Base-by-base conservation (phyloP, 768 basidiomycete species). In the Cystobasidium tubakii region DNA sequence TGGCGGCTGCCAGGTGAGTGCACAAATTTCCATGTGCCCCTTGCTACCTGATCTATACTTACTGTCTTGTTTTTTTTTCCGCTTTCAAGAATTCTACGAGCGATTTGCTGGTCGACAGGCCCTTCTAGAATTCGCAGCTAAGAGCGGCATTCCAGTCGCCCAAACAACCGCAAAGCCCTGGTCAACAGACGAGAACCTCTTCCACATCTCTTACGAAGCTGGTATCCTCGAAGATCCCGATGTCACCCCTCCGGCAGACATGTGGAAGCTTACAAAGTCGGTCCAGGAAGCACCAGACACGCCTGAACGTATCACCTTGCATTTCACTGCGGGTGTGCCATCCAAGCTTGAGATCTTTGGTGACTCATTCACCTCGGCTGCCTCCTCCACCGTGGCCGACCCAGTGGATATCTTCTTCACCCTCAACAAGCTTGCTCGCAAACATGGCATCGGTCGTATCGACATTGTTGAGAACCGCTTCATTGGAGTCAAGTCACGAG, bases 401-500 rank as follows among this genome's bases (percentile, higher is more conserved):
- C 83, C 88, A 25, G 96, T 99, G 66, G 93, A 96, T 10, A 89
- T 99, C 80, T 98, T 98, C 88, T 82, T 89, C 76, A 85, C 85
- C 3, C 87, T 99, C 79, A 99, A 99, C 84, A 84, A 89, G 0
- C 88, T 97, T 75, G 96, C 90, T 42, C 86, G 95, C 77, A 91
- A 90, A 81, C 95, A 99, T 82, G 96, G 94, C 77, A 86, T 99
- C 76, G 95, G 96, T 33, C 88, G 96, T 74, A 90, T 97, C 83
- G 96, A 99, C 82, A 98, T 99, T 79, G 96, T 99, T 80, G 95
- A 99, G 84, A 99, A 99, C 85, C 87, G 96, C 67, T 99, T 96
- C 84, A 97, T 98, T 81, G 96, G 96, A 72, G 96, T 99, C 81
- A 99, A 98, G 83, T 92, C 91, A 62, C 91, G 96, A 36, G 96